phyloP scores from a whole-genome alignment of 345 rosid species.

The Citrus australasica region DNA sequence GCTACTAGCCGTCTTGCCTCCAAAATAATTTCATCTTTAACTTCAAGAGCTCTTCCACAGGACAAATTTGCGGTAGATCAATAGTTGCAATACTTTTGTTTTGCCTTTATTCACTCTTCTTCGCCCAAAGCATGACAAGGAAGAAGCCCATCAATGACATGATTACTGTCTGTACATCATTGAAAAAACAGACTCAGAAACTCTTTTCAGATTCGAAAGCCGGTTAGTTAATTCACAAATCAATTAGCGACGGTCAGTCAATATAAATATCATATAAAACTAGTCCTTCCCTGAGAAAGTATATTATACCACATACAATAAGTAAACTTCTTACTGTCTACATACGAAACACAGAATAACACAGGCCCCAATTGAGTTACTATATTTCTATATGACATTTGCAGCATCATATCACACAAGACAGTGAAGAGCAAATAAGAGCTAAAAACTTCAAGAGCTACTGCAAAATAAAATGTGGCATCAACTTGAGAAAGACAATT shows the following conservation, averaged over 20 bases:
- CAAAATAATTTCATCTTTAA: neutral
- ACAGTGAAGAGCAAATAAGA: neutral
- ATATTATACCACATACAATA: neutral
- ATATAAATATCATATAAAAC: neutral
- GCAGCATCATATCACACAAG: neutral
- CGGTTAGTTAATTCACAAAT: neutral
- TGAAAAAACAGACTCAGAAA: neutral
- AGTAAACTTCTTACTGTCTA: neutral
- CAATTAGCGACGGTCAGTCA: neutral
- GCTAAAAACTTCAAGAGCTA: neutral
- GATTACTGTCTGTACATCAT: conserved; percentile 75
- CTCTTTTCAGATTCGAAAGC: neutral
- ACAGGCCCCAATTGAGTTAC: neutral
- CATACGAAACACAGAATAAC: neutral
- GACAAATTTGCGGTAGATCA: neutral
- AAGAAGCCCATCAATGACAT: conserved; percentile 96
- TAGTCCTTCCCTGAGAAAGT: neutral
- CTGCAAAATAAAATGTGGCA: neutral
- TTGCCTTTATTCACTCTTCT: conserved; percentile 28
- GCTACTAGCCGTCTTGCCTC: neutral
- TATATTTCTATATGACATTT: neutral
- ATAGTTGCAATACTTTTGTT: neutral
- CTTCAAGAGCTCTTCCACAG: neutral
- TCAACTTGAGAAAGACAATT: neutral
- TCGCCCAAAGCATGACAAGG: conserved; percentile 82